A percentile compares a stretch with the other conserved stretches of the same genome.
These are phyloP conservation scores for Podaxis pistillaris DNA, from an alignment of 768 basidiomycete species.

Conservation along the genomic window DNA sequence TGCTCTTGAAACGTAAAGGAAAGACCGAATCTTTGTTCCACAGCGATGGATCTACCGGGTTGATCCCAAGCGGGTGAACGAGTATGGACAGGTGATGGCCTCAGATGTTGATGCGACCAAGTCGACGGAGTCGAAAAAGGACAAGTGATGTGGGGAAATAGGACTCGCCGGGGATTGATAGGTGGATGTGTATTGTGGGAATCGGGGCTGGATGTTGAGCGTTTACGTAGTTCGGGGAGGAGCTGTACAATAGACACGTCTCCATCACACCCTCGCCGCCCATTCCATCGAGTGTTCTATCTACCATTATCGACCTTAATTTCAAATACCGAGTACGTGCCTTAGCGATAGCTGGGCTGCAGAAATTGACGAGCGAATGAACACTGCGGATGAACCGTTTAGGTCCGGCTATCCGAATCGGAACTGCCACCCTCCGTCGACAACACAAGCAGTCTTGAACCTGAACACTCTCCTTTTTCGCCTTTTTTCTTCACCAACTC, in stretches of 20 bases:
- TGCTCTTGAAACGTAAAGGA: constrained; percentile 13
- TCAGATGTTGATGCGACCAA: constrained; percentile 43
- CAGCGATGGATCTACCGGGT: constrained; percentile 97
- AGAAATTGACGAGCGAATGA: constrained; percentile 1
- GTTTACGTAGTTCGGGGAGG: constrained; percentile 12
- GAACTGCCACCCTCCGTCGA: constrained; percentile 31
- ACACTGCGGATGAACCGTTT: constrained; percentile 15
- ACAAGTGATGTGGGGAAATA: constrained; percentile 30
- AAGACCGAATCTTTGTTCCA: constrained; percentile 19
- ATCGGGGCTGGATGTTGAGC: constrained; percentile 8
- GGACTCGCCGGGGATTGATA: constrained; percentile 15
- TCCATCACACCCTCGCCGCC: constrained; percentile 12
- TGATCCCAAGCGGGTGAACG: constrained; percentile 93
- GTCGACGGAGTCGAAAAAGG: constrained; percentile 53
- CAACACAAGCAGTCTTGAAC: constrained; percentile 17
- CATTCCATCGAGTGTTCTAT: constrained; percentile 5
- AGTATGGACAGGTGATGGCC: constrained; percentile 85
- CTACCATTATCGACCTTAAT: neutral
- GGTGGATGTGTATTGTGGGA: constrained; percentile 16
- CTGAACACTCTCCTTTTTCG: constrained; percentile 20
- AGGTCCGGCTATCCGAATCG: constrained; percentile 40
- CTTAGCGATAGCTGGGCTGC: neutral
- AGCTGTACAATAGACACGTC: constrained; percentile 14
- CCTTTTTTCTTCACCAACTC: constrained; percentile 12
- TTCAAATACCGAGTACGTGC: constrained; percentile 7